A percentile compares a stretch with the other conserved stretches of the same genome.
These are phyloP conservation scores for Colletotrichum theobromicola DNA, from an alignment of 2,329 filamentous ascomycete species.

Conservation along the genomic window DNA sequence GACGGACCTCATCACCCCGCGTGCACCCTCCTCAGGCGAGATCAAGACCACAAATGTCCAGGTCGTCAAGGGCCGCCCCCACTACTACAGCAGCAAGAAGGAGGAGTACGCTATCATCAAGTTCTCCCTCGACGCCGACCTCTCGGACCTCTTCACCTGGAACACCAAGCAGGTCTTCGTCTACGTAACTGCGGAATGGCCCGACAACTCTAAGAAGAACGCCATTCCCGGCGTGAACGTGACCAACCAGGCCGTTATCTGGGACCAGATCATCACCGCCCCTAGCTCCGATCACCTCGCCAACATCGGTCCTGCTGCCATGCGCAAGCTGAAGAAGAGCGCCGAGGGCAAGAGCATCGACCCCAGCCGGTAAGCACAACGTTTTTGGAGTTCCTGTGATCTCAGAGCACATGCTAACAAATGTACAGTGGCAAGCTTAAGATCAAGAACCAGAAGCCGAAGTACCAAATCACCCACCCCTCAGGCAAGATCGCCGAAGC, in stretches of 20 bases:
- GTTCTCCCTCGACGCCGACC: conserved; percentile 91
- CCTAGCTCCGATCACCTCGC: conserved; percentile 67
- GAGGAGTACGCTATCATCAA: conserved; percentile 96
- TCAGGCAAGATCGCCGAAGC: conserved; percentile 77
- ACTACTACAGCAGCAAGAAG: conserved; percentile 91
- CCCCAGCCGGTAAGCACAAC: conserved; percentile 52
- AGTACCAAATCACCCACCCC: conserved; percentile 97
- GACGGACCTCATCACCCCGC: conserved; percentile 75
- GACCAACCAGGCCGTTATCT: conserved; percentile 83
- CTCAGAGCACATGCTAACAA: conserved; percentile 17
- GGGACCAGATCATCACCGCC: conserved; percentile 91
- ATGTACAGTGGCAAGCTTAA: conserved; percentile 69
- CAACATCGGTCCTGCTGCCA: conserved; percentile 63
- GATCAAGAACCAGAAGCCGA: conserved; percentile 85
- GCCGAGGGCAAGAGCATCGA: conserved; percentile 66
- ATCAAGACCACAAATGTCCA: conserved; percentile 79
- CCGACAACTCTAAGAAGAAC: conserved; percentile 33
- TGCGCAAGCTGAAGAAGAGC: conserved; percentile 67
- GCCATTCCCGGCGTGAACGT: conserved; percentile 36
- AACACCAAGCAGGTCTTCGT: conserved; percentile 99
- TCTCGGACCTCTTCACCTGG: conserved; percentile 95
- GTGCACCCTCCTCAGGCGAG: conserved; percentile 66
- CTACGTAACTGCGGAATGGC: conserved; percentile 86
- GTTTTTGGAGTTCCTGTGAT: not conserved
- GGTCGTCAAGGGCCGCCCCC: conserved; percentile 89